Percentiles rank a stretch among this genome's conserved stretches.
These are phyloP conservation scores for Exserohilum rostratum DNA, from an alignment of 2,329 filamentous ascomycete species.

Conservation along the genomic window DNA sequence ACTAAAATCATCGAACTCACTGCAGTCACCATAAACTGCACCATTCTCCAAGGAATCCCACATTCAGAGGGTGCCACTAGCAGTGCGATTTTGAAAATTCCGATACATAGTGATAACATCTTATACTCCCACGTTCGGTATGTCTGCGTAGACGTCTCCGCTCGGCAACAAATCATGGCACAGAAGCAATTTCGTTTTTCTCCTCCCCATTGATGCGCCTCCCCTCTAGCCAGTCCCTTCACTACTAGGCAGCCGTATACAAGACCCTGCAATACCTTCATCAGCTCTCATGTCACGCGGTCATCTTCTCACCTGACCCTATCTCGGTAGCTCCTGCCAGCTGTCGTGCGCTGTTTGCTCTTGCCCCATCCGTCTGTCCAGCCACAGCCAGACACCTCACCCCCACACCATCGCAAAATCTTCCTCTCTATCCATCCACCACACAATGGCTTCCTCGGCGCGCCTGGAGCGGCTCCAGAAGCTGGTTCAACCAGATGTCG, in stretches of 20 bases:
- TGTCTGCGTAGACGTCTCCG: no score
- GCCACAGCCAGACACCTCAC: background rate
- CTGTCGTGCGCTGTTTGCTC: slow-evolving; percentile 11
- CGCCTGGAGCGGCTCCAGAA: slow-evolving; percentile 33
- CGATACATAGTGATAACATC: background rate
- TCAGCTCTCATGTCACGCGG: background rate
- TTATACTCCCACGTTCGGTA: no score
- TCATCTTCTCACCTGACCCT: background rate
- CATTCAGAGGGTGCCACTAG: background rate
- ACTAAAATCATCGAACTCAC: no score
- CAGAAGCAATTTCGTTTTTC: no score
- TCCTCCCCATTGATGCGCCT: no score
- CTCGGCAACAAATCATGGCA: no score
- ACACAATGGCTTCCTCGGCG: slow-evolving; percentile 28
- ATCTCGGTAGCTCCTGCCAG: background rate
- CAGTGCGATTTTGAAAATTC: background rate
- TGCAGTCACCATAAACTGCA: no score
- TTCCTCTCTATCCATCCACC: background rate
- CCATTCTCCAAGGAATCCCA: background rate
- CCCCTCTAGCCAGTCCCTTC: no score
- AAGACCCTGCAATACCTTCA: background rate
- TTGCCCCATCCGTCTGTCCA: slow-evolving; percentile 8
- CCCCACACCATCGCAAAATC: background rate
- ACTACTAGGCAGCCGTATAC: background rate
- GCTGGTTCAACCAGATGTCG: slow-evolving; percentile 28